A percentile compares a stretch with the other conserved stretches of the same genome.
Conservation (phyloP, 352 stramenopile genomes). For the Globisporangium ultimum region DNA sequence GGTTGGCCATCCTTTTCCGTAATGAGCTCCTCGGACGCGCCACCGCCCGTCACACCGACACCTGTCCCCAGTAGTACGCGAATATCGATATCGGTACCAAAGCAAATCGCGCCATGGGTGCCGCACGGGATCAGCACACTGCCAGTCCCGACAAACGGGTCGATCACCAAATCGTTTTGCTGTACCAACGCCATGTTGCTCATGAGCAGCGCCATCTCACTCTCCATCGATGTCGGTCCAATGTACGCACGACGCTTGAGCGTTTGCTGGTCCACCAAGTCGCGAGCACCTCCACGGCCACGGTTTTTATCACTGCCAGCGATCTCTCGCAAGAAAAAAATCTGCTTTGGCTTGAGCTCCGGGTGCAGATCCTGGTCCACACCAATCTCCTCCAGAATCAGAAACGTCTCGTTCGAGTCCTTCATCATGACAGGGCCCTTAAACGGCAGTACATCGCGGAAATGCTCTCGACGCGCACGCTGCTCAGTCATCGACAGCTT, state of each 20-base stretch:
- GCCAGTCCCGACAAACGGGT: constrained; percentile 97
- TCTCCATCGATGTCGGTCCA: constrained; percentile 97
- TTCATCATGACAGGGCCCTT: constrained; percentile 70
- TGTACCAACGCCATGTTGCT: constrained; percentile 81
- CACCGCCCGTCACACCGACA: constrained; percentile 45
- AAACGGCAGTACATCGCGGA: constrained; percentile 59
- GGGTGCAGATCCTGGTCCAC: constrained; percentile 41
- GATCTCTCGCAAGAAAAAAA: constrained; percentile 71
- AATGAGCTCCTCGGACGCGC: constrained; percentile 15
- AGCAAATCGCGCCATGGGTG: constrained; percentile 90
- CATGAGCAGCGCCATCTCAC: constrained; percentile 97
- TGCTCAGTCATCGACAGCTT: constrained; percentile 78
- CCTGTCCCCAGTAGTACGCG: constrained; percentile 92
- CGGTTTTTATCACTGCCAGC: constrained; percentile 72
- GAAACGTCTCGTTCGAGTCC: constrained; percentile 59
- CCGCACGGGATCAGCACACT: constrained; percentile 95
- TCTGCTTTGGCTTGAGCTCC: constrained; percentile 40
- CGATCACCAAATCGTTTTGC: constrained; percentile 83
- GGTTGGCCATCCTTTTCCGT: constrained; percentile 15
- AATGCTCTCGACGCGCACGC: constrained; percentile 37
- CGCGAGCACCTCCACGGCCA: constrained; percentile 57
- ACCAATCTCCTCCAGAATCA: constrained; percentile 74
- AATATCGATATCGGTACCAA: constrained; percentile 97
- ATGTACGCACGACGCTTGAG: constrained; percentile 95
- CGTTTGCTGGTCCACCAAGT: constrained; percentile 89